phyloP scores from a whole-genome alignment of 2,329 filamentous ascomycete species.

The Pestalotiopsis sp. region DNA sequence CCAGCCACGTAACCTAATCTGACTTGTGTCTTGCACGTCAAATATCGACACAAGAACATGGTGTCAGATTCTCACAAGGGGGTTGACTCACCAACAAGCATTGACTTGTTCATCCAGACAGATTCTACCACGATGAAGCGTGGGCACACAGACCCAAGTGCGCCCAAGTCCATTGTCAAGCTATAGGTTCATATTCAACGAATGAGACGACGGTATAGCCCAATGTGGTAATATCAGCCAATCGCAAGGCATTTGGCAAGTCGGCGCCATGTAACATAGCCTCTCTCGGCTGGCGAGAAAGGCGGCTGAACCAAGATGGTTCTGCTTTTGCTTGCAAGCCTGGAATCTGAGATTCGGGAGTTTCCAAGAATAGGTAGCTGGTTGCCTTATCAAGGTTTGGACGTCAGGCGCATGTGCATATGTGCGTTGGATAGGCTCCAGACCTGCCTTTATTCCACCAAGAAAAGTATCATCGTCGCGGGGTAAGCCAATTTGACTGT shows the following conservation, averaged over 20 bases:
- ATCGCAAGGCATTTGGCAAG: not conserved
- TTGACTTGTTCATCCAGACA: not conserved
- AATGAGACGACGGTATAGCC: constrained; percentile 8
- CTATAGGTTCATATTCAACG: not conserved
- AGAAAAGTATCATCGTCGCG: too few species aligned
- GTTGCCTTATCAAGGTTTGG: too few species aligned
- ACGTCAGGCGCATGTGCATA: too few species aligned
- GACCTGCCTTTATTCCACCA: too few species aligned
- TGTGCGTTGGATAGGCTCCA: too few species aligned
- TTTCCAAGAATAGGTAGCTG: not conserved
- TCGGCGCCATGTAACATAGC: not conserved
- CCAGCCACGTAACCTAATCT: not conserved
- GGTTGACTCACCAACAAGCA: not conserved
- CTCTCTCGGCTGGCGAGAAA: not conserved
- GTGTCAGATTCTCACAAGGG: not conserved
- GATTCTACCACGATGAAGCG: not conserved
- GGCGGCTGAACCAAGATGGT: not conserved
- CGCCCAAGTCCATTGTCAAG: not conserved
- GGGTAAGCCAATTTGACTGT: too few species aligned
- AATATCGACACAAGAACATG: not conserved
- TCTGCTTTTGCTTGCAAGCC: not conserved
- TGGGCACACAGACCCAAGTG: not conserved
- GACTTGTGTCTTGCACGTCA: not conserved
- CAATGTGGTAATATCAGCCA: constrained; percentile 11
- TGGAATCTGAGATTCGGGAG: not conserved